Evolutionary conservation across 805 yeast genomes (phyloP).

Genomic region (Ascoidea rubescens): DNA sequence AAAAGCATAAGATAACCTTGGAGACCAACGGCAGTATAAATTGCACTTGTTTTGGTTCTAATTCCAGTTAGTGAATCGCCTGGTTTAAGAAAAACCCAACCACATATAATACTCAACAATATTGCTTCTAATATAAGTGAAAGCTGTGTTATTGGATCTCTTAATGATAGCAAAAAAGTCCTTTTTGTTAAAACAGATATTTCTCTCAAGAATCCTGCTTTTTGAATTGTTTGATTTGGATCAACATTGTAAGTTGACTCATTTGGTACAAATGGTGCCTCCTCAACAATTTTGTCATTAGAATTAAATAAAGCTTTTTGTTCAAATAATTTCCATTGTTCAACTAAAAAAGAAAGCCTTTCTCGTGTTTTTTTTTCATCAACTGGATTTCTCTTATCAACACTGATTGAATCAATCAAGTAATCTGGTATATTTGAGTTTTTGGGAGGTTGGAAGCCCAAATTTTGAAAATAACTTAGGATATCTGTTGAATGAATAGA

Average conservation of each 20-base stretch:
- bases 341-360: constrained; percentile 21
- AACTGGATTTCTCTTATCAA: constrained; percentile 30
- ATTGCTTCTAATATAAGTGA: constrained; percentile 31
- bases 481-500: too few relatives aligned
- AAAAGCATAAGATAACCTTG: constrained; percentile 42
- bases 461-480: constrained; percentile 30
- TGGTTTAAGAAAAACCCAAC: constrained; percentile 68
- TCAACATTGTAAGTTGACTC: too few relatives aligned
- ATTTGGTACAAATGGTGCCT: too few relatives aligned
- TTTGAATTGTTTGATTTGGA: too few relatives aligned
- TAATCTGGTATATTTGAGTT: constrained; percentile 50
- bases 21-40: constrained; percentile 40
- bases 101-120: constrained; percentile 43
- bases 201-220: constrained; percentile 21
- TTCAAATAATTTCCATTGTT: constrained; percentile 22
- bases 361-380: constrained; percentile 21
- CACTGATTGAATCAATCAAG: constrained; percentile 40
- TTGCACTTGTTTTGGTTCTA: constrained; percentile 38
- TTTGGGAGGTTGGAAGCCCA: constrained; percentile 32
- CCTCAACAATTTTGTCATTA: constrained; percentile 9
- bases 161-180: constrained; percentile 27
- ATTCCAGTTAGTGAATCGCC: constrained; percentile 47
- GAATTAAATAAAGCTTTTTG: constrained; percentile 1
- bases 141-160: constrained; percentile 37
- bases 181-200: constrained; percentile 29